A percentile compares a stretch with the other conserved stretches of the same genome.
Conservation (phyloP, 768 basidiomycete species). For the Russula virescens region DNA sequence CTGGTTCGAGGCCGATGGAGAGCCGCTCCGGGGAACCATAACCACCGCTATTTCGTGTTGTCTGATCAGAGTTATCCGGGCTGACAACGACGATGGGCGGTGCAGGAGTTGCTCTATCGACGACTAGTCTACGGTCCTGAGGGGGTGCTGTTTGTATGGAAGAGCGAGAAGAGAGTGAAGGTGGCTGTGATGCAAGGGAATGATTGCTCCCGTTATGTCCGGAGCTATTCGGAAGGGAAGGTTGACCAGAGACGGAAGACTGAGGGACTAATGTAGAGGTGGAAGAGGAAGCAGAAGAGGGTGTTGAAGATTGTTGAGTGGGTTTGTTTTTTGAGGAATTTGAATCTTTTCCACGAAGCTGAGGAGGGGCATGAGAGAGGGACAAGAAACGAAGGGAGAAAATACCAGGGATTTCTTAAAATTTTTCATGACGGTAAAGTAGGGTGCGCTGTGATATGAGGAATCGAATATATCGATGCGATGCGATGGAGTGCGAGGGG, state of each 20-base stretch:
- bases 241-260: conserved; percentile 37
- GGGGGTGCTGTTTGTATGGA: conserved; percentile 35
- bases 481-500: conserved; percentile 2
- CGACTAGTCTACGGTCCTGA: conserved; percentile 58
- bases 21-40: conserved; percentile 45
- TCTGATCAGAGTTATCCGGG: conserved; percentile 54
- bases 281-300: conserved; percentile 35
- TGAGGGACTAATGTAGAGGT: conserved; percentile 43
- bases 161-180: conserved; percentile 36
- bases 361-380: conserved; percentile 25
- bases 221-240: conserved; percentile 33
- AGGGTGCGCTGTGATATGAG: background rate
- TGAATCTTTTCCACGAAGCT: conserved; percentile 68
- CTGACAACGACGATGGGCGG: conserved; percentile 88
- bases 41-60: conserved; percentile 37
- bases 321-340: conserved; percentile 66
- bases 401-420: conserved; percentile 78
- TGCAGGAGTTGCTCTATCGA: conserved; percentile 45
- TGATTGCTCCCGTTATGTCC: conserved; percentile 38
- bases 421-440: conserved; percentile 55
- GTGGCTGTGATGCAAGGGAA: conserved; percentile 37
- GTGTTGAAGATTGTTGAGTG: conserved; percentile 39
- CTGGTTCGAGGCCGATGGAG: conserved; percentile 43
- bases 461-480: conserved; percentile 11
- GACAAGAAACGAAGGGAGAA: conserved; percentile 21